Evolutionary conservation across 2,329 filamentous ascomycete species (phyloP).

Genomic region (Talaromyces sp.): DNA sequence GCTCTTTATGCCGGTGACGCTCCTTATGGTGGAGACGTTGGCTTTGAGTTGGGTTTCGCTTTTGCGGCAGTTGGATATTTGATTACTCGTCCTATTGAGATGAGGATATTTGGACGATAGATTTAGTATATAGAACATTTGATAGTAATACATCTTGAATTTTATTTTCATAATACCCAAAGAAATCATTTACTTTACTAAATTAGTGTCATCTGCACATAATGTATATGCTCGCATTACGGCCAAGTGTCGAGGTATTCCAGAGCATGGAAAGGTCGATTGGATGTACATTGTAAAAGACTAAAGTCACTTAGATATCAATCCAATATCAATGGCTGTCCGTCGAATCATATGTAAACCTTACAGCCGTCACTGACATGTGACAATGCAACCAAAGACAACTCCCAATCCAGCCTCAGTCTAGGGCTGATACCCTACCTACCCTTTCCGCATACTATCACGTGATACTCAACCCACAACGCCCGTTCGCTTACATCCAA

Average conservation of each 20-base stretch:
- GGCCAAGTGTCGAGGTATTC: background rate
- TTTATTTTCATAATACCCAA: background rate
- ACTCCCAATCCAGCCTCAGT: background rate
- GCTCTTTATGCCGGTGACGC: conserved; percentile 55
- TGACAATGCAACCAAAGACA: background rate
- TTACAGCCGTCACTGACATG: background rate
- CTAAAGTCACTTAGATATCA: no score
- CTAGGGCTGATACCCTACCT: conserved; percentile 1
- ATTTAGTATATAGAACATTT: background rate
- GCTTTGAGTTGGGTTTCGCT: conserved; percentile 64
- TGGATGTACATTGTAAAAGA: background rate
- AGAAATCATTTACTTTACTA: no score
- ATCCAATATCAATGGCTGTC: background rate
- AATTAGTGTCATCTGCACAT: background rate
- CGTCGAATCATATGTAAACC: background rate
- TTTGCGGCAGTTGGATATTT: conserved; percentile 56
- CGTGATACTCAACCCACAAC: background rate
- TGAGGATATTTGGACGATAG: conserved; percentile 43
- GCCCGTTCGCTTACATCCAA: background rate
- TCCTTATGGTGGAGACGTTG: conserved; percentile 53
- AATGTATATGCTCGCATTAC: background rate
- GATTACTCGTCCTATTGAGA: conserved; percentile 49
- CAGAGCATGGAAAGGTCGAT: background rate
- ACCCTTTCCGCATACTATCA: background rate
- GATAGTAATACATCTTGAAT: background rate